Base-by-base conservation (phyloP, 129 eudicot genomes). In the Sambucus nigra region DNA sequence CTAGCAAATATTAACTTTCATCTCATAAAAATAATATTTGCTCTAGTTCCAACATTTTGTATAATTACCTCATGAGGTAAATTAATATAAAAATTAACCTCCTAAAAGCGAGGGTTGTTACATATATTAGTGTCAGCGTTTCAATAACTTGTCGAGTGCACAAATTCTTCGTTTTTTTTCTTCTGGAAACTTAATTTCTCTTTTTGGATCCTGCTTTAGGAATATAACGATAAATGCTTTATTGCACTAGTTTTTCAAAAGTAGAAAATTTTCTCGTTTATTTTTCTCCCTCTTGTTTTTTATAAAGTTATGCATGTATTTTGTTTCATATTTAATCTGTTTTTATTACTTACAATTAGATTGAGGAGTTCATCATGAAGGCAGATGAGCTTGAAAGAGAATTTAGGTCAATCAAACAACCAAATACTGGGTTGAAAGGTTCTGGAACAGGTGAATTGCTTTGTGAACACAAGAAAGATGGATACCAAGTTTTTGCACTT, bases 341-440 rank as follows among this genome's bases (percentile, higher is more conserved):
- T 15, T 4, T 56, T 39, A 38, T 25, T 5, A 24, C 5, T 26
- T 28, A 23, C 35, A 29, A 28, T 27, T 56, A 72, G 77, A 72
- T 72, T 40, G 72, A 72, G 32, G 77, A 72, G 65, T 55, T 72
- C 52, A 53, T 29, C 28, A 21, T 31, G 25, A 72, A 65, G 11
- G 77, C 72, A 22, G 52, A 27, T 47, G 71, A 59, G 40, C 66
- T 51, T 23, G 72, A 72, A 13, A 56, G 15, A 41, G 57, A 65
- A 45, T 28, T 17, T 18, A 47, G 21, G 25, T 50, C 51, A 2
- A 1, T 9, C 25, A 40, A 48, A 14, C 51, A 4, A 13, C 15
- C 63, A 12, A 22, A 47, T 20, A 10, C 16, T 15, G 39, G 11
- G 25, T 12, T 16, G 4, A 55, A 56, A 23, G 41, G 18, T 10